Percentiles rank a stretch among this genome's conserved stretches.
These are phyloP conservation scores for Polysphondylium violaceum DNA, from an alignment of 78 protist genomes.

Conservation along the genomic window DNA sequence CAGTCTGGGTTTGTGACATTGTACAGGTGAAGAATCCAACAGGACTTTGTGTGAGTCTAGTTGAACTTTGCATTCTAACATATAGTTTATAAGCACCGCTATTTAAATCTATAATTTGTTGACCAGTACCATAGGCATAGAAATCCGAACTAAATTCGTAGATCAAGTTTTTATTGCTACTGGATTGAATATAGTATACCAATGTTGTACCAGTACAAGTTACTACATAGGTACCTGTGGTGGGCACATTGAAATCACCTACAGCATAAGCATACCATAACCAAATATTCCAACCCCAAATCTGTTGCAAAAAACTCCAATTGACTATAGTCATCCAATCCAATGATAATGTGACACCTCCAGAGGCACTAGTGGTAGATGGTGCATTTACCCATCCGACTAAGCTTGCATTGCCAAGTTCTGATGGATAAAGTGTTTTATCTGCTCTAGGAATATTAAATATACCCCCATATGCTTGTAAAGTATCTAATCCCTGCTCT, in stretches of 20 bases:
- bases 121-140: conserved; percentile 53
- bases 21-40: conserved; percentile 8
- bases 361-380: background rate
- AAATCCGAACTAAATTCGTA: conserved; percentile 42
- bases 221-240: background rate
- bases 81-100: background rate
- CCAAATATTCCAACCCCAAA: conserved; percentile 57
- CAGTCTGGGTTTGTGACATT: background rate
- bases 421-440: conserved; percentile 55
- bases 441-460: conserved; percentile 27
- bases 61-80: conserved; percentile 37
- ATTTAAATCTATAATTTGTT: conserved; percentile 7
- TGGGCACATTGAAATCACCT: background rate
- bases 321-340: conserved; percentile 11
- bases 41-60: conserved; percentile 48
- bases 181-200: conserved; percentile 17
- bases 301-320: conserved; percentile 40
- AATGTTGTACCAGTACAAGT: conserved; percentile 32
- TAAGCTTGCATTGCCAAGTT: conserved; percentile 25
- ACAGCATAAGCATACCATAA: conserved; percentile 71
- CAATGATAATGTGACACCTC: conserved; percentile 1
- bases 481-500: conserved; percentile 34
- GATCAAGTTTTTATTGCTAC: background rate
- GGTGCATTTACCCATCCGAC: conserved; percentile 37
- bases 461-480: conserved; percentile 56